phyloP scores from a whole-genome alignment of 495 filamentous ascomycete species.

The Penicillium soppii region DNA sequence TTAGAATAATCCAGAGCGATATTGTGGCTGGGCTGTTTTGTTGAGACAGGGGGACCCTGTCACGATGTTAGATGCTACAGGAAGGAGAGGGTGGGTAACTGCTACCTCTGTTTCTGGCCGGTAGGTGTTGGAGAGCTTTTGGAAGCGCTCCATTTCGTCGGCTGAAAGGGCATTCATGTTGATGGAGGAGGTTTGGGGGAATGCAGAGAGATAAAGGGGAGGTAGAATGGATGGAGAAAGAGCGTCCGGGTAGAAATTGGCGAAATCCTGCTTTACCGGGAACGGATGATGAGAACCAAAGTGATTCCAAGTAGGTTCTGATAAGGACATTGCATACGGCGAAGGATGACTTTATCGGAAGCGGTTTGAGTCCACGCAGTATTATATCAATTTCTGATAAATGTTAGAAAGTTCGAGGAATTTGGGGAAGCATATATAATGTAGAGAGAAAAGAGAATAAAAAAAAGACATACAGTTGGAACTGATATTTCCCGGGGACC shows the following conservation, averaged over 20 bases:
- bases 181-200: constrained; percentile 18
- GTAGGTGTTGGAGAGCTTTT: constrained; percentile 59
- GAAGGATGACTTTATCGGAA: constrained; percentile 3
- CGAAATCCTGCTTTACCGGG: constrained; percentile 31
- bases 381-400: constrained; percentile 2
- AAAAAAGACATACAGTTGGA: constrained; percentile 1
- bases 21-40: constrained; percentile 69
- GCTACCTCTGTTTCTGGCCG: constrained; percentile 63
- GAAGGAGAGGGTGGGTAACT: neutral
- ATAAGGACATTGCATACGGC: constrained; percentile 46
- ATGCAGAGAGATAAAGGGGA: constrained; percentile 23
- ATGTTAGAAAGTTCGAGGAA: constrained; percentile 4
- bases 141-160: constrained; percentile 54
- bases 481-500: constrained; percentile 13
- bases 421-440: neutral
- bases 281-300: constrained; percentile 38
- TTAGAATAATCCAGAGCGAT: constrained; percentile 88
- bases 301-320: constrained; percentile 39
- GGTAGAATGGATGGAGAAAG: constrained; percentile 22
- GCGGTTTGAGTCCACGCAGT: constrained; percentile 9
- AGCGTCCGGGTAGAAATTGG: constrained; percentile 22
- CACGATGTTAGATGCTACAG: constrained; percentile 1
- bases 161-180: constrained; percentile 48
- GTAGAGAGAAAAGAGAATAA: neutral
- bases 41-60: constrained; percentile 81